Evolutionary conservation across 1,139 yeast genomes (phyloP).

Genomic region (Kurtzmaniella natalensis): DNA sequence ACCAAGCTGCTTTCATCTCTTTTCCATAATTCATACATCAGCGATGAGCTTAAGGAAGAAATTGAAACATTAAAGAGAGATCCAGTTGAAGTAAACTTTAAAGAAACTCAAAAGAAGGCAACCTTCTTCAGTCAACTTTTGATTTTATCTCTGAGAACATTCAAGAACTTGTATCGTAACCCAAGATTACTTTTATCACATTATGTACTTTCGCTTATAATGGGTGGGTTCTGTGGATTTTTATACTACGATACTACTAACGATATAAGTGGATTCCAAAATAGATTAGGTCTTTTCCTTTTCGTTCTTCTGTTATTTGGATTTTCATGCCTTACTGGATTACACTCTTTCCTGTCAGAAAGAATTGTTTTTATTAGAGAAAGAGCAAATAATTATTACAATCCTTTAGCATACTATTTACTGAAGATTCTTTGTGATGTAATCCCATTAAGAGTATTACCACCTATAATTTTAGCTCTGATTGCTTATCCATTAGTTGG

Average conservation of each 20-base stretch:
- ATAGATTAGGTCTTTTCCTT: slow-evolving; percentile 88
- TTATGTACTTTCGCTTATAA: slow-evolving; percentile 66
- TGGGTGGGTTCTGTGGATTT: slow-evolving; percentile 83
- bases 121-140: slow-evolving; percentile 56
- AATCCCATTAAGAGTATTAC: slow-evolving; percentile 81
- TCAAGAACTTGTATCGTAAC: slow-evolving; percentile 87
- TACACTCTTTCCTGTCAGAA: slow-evolving; percentile 84
- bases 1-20: slow-evolving; percentile 25
- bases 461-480: slow-evolving; percentile 79
- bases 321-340: slow-evolving; percentile 85
- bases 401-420: slow-evolving; percentile 76
- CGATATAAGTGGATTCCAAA: slow-evolving; percentile 95
- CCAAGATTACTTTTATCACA: slow-evolving; percentile 83
- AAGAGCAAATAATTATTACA: slow-evolving; percentile 89
- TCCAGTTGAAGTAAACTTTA: slow-evolving; percentile 32
- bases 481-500: slow-evolving; percentile 93
- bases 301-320: slow-evolving; percentile 89
- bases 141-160: slow-evolving; percentile 78
- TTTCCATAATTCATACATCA: slow-evolving; percentile 47
- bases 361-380: slow-evolving; percentile 86
- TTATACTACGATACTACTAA: slow-evolving; percentile 77
- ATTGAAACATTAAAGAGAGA: slow-evolving; percentile 36
- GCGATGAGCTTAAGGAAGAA: slow-evolving; percentile 44
- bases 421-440: slow-evolving; percentile 88
- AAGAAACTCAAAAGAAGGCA: slow-evolving; percentile 44